phyloP scores from a whole-genome alignment of 331 rosid genomes.

The Pyrus hybrid region DNA sequence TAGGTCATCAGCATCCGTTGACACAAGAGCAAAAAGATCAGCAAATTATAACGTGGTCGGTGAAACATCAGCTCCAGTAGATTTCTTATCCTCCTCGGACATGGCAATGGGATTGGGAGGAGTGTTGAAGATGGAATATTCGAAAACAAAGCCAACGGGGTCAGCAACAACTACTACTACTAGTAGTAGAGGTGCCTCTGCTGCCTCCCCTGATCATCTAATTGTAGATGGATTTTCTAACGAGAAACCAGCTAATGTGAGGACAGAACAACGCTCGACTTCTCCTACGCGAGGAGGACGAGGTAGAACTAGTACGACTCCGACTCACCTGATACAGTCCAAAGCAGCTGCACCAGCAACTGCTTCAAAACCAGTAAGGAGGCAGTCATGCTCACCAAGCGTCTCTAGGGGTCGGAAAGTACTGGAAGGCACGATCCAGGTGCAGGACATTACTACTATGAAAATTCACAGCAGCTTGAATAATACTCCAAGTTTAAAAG shows the following conservation, averaged over 20 bases:
- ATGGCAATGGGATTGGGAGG: neutral
- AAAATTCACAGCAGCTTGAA: slow-evolving; percentile 9
- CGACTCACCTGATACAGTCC: neutral
- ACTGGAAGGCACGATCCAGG: slow-evolving; percentile 2
- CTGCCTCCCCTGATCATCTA: slow-evolving; percentile 30
- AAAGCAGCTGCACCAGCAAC: neutral
- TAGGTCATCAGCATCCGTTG: neutral
- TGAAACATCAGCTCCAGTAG: too few relatives aligned
- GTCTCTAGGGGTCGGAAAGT: slow-evolving; percentile 35
- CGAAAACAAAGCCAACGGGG: neutral
- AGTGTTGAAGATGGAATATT: neutral
- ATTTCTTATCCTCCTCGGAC: neutral
- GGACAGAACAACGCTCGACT: slow-evolving; percentile 36
- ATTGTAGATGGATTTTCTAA: slow-evolving; percentile 19
- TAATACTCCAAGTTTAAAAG: slow-evolving; percentile 13
- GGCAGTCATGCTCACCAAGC: slow-evolving; percentile 57
- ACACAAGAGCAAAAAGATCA: neutral
- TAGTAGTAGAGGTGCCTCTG: neutral
- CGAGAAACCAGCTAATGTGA: slow-evolving; percentile 45
- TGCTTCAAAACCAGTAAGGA: slow-evolving; percentile 1
- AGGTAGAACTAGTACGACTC: neutral
- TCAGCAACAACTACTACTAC: neutral
- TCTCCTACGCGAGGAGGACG: slow-evolving; percentile 26
- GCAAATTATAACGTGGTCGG: neutral
- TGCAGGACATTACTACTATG: slow-evolving; percentile 2